Percentiles rank a stretch among this genome's conserved stretches.
Evolutionary conservation across 331 rosid species (phyloP).

Genomic region (Rhamnella rubrinervis): DNA sequence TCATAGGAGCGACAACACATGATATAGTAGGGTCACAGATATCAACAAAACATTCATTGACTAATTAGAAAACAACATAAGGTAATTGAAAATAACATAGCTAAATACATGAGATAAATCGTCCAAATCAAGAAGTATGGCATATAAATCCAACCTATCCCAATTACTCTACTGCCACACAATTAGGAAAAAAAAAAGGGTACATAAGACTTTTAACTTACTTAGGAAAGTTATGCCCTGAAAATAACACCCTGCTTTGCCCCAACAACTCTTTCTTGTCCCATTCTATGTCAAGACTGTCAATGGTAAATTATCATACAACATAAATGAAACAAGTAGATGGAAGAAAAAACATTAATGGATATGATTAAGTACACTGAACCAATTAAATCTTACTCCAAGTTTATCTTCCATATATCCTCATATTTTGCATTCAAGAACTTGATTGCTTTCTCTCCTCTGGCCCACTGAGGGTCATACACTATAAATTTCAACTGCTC

Average conservation of each 20-base stretch:
- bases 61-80: not conserved
- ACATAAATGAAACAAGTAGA: slow-evolving; percentile 3
- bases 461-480: slow-evolving; percentile 36
- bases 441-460: slow-evolving; percentile 31
- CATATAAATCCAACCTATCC: slow-evolving; percentile 7
- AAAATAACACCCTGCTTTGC: slow-evolving; percentile 19
- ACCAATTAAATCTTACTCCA: slow-evolving; percentile 27
- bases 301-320: slow-evolving; percentile 25
- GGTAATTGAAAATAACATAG: not conserved
- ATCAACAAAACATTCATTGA: no score
- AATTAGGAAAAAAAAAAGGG: not conserved
- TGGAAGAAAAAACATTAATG: not conserved
- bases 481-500: slow-evolving; percentile 31
- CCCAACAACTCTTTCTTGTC: slow-evolving; percentile 35
- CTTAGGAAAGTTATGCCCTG: slow-evolving; percentile 50
- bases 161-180: not conserved
- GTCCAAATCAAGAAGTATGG: not conserved
- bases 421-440: slow-evolving; percentile 34
- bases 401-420: slow-evolving; percentile 30
- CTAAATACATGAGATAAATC: no score
- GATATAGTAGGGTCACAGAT: no score
- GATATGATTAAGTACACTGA: not conserved
- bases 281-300: slow-evolving; percentile 25
- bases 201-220: slow-evolving; percentile 37
- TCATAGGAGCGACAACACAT: no score